Evolutionary conservation across 495 filamentous ascomycete species (phyloP), one percentile per base, ranked within the genome.

Genomic region (Hypoxylon fuscum): DNA sequence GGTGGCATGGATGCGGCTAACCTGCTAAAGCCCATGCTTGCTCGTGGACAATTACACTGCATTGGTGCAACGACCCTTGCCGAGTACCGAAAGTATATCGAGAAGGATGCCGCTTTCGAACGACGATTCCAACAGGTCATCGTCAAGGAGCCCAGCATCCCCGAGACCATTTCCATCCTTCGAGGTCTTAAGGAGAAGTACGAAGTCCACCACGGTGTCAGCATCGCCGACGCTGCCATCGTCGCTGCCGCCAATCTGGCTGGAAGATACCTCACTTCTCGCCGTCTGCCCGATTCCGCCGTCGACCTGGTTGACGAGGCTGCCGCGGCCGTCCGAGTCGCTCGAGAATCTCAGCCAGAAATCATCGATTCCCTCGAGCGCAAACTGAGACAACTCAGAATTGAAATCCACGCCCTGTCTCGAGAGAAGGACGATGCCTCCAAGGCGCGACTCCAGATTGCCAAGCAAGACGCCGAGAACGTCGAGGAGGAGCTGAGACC

Each of bases 1-100:
- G 95, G 95, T 45, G 95, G 95, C 53, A 98, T 98, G 95, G 95
- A 98, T 68, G 96, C 95, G 21, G 95, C 95, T 66, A 98, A 98
- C 72, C 77, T 98, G 40, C 83, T 98, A 62, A 98, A 98, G 81
- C 95, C 71, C 5, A 97, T 97, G 91, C 83, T 98, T 55, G 95
- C 95, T 53, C 86, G 95, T 69, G 95, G 95, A 17, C 93, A 98
- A 72, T 81, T 98, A 47, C 95, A 98, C 81, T 98, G 95, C 69
- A 97, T 98, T 59, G 95, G 95, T 72, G 95, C 95, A 1, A 98
- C 95, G 0, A 98, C 95, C 1, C 81, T 98, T 45, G 85, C 86
- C 56, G 95, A 98, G 74, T 98, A 98, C 77, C 87, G 95, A 66
- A 98, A 98, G 76, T 97, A 98, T 75, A 97, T 98, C 55, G 96